Conservation (phyloP, 306 rosid genomes). For the Gastrolobium villosum region DNA sequence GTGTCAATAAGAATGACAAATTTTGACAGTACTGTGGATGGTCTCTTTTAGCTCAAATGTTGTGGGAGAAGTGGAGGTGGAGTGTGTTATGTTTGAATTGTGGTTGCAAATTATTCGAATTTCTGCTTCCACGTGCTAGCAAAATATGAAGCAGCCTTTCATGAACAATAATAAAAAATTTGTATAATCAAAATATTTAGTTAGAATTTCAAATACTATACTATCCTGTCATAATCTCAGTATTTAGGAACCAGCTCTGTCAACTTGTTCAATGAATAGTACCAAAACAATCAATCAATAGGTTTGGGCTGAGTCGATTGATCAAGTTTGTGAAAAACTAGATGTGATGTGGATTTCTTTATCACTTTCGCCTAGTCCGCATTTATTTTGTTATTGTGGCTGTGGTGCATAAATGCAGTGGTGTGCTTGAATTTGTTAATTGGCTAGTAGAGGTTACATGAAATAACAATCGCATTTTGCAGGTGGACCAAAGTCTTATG, state of each 20-base stretch:
- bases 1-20: neutral
- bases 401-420: neutral
- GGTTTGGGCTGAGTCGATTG: neutral
- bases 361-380: neutral
- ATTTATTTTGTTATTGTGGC: neutral
- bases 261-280: conserved; percentile 4
- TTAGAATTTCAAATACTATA: conserved; percentile 7
- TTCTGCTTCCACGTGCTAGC: neutral
- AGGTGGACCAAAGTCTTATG: conserved; percentile 82
- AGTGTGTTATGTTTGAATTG: neutral
- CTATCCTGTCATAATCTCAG: neutral
- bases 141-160: conserved; percentile 1
- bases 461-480: conserved; percentile 33
- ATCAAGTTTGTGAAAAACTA: too few relatives aligned
- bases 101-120: neutral
- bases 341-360: too few relatives aligned
- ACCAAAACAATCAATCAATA: neutral
- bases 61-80: neutral
- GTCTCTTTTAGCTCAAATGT: neutral
- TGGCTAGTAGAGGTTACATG: neutral
- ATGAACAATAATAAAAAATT: neutral
- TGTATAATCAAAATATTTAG: neutral
- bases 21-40: neutral
- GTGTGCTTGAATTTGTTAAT: neutral
- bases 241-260: neutral